Conservation (phyloP, 176 grass and related monocot genomes). For the Musa acuminata region DNA sequence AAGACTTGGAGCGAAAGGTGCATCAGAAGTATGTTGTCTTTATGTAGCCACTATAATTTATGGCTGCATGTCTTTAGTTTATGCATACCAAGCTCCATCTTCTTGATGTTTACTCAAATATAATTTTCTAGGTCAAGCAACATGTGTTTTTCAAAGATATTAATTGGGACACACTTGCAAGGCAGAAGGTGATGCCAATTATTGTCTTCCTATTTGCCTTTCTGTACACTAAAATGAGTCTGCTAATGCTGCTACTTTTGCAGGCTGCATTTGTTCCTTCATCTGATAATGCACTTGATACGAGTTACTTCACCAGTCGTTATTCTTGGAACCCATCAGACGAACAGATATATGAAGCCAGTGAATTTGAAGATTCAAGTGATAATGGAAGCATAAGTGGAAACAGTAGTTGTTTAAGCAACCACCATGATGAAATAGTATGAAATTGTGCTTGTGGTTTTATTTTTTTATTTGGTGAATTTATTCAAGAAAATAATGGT, state of each 20-base stretch:
- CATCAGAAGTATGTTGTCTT: conserved; percentile 67
- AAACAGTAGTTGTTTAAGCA: conserved; percentile 92
- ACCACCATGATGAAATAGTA: conserved; percentile 89
- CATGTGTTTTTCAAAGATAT: conserved; percentile 92
- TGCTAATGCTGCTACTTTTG: conserved; percentile 22
- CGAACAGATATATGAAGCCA: conserved; percentile 84
- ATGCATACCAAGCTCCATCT: neutral
- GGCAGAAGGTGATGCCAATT: conserved; percentile 66
- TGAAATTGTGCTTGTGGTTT: neutral
- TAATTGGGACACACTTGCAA: conserved; percentile 92
- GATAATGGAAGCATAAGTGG: conserved; percentile 92
- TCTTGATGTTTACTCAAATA: conserved; percentile 28
- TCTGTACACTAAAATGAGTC: conserved; percentile 4
- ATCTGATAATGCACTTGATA: conserved; percentile 85
- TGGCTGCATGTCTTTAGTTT: neutral
- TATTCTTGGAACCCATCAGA: conserved; percentile 98
- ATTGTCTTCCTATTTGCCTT: neutral
- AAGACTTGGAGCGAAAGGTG: conserved; percentile 80
- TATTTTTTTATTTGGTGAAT: neutral
- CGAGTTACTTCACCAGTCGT: conserved; percentile 96
- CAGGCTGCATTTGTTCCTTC: conserved; percentile 98
- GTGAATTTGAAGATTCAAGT: conserved; percentile 84
- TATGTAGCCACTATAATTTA: conserved; percentile 19
- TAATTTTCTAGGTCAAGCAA: conserved; percentile 67
- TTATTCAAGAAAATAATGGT: neutral